A percentile compares a stretch with the other conserved stretches of the same genome.
Evolutionary conservation across 345 rosid species (phyloP).

Genomic region (Gossypium raimondii): DNA sequence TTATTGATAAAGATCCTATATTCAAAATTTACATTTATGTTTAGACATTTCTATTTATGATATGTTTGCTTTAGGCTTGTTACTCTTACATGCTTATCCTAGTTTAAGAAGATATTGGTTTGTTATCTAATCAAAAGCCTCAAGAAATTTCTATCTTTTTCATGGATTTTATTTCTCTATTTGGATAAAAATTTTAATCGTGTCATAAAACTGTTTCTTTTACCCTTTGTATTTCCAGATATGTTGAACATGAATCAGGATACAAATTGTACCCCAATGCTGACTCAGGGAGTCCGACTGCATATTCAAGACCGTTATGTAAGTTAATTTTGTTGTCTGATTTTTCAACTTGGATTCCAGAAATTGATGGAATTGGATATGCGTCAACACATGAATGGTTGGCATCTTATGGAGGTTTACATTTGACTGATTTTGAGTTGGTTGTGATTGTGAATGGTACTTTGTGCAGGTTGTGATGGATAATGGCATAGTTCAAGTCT

Average conservation of each 20-base stretch:
- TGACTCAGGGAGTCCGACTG: slow-evolving; percentile 44
- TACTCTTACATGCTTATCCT: background rate
- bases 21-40: background rate
- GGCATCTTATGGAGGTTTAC: background rate
- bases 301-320: slow-evolving; percentile 56
- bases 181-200: background rate
- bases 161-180: background rate
- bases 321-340: slow-evolving; percentile 13
- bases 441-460: slow-evolving; percentile 8
- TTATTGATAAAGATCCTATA: background rate
- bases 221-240: slow-evolving; percentile 17
- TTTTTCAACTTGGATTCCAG: slow-evolving; percentile 15
- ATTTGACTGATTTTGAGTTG: background rate
- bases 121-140: slow-evolving; percentile 7
- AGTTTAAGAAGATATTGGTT: slow-evolving; percentile 1
- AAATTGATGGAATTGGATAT: background rate
- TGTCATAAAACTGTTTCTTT: background rate
- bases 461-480: slow-evolving; percentile 61
- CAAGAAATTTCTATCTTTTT: background rate
- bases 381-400: background rate
- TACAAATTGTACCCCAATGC: slow-evolving; percentile 33
- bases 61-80: slow-evolving; percentile 8
- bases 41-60: background rate
- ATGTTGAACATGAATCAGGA: slow-evolving; percentile 26
- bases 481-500: slow-evolving; percentile 64